These are phyloP conservation scores for Saturnispora sekii DNA, from an alignment of 805 yeast genomes.

Conservation along the genomic window DNA sequence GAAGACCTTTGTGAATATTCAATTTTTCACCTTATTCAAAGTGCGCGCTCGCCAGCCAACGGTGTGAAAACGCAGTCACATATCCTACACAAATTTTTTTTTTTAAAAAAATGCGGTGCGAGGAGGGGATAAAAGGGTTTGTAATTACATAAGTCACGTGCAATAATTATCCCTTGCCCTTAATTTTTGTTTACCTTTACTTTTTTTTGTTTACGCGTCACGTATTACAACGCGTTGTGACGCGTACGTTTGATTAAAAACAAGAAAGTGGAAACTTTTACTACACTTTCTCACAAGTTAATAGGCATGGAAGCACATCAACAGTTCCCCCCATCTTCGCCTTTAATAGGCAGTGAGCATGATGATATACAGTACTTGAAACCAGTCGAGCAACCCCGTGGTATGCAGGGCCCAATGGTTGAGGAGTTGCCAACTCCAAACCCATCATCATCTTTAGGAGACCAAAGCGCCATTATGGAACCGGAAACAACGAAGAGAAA, in stretches of 20 bases:
- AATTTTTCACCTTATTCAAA: background rate
- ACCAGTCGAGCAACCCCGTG: too few relatives aligned
- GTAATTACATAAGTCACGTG: too few relatives aligned
- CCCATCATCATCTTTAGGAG: conserved; percentile 50
- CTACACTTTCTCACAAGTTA: too few relatives aligned
- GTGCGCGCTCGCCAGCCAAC: background rate
- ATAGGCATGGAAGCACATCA: conserved; percentile 4
- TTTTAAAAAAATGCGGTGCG: background rate
- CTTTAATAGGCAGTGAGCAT: conserved; percentile 15
- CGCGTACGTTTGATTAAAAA: too few relatives aligned
- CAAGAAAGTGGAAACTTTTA: too few relatives aligned
- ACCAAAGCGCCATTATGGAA: conserved; percentile 3
- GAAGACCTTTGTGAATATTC: background rate
- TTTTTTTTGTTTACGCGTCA: background rate
- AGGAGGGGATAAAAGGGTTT: background rate
- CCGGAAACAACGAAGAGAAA: background rate
- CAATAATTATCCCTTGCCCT: background rate
- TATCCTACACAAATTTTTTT: background rate
- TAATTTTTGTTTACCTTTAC: background rate
- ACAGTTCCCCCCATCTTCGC: conserved; percentile 30
- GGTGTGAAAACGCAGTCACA: conserved; percentile 1
- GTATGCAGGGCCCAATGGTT: background rate
- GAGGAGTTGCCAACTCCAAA: conserved; percentile 58
- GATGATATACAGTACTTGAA: background rate
- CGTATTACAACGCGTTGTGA: too few relatives aligned